Conservation (phyloP, 768 basidiomycete species). For the Amyloporia xantha region DNA sequence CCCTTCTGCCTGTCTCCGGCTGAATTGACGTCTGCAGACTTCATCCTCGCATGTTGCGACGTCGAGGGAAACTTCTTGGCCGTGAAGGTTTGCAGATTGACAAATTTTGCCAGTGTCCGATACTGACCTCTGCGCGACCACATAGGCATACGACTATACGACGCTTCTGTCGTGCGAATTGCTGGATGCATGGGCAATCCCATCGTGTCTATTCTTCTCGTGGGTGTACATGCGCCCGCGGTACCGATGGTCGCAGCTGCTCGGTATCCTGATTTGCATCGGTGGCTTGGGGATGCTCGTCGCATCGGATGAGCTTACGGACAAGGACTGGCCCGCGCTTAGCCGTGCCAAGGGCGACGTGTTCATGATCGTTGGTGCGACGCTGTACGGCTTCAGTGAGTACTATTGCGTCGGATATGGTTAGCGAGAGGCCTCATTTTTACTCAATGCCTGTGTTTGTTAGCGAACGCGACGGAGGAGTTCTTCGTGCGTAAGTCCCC, state of each 20-base stretch:
- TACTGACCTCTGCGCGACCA: conserved; percentile 6
- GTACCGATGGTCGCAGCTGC: conserved; percentile 80
- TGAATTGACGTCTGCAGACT: too few relatives aligned
- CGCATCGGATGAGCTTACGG: conserved; percentile 67
- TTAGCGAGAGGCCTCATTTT: too few relatives aligned
- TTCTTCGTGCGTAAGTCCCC: conserved; percentile 76
- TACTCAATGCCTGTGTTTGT: background rate
- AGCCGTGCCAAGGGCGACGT: conserved; percentile 71
- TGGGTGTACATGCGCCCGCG: conserved; percentile 76
- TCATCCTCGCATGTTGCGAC: conserved; percentile 73
- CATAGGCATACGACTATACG: conserved; percentile 76
- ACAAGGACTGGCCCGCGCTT: conserved; percentile 65
- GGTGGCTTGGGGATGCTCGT: conserved; percentile 77
- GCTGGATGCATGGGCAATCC: conserved; percentile 91
- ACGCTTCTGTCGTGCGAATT: conserved; percentile 86
- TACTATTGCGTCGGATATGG: too few relatives aligned
- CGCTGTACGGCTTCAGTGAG: conserved; percentile 81
- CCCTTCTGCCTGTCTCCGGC: background rate
- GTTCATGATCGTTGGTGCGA: conserved; percentile 83
- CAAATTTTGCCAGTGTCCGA: background rate
- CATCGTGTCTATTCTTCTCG: conserved; percentile 76
- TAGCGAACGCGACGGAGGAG: conserved; percentile 86
- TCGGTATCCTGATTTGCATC: conserved; percentile 69
- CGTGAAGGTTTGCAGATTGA: conserved; percentile 52
- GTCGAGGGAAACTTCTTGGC: conserved; percentile 88